phyloP scores from a whole-genome alignment of 148 eudicot species.

The Vaccinium macrocarpon region DNA sequence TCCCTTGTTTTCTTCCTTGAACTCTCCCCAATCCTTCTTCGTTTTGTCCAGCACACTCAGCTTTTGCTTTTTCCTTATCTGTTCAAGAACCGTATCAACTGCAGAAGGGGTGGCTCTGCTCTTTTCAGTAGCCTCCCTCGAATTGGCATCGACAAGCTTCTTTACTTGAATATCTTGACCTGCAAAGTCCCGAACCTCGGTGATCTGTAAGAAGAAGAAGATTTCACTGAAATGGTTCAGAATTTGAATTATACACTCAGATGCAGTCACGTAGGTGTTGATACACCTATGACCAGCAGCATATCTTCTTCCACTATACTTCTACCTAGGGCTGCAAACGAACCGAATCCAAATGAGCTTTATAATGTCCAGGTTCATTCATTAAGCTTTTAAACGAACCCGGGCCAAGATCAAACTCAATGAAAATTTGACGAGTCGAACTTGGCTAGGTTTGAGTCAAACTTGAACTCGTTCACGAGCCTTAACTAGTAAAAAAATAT shows the following conservation, averaged over 20 bases:
- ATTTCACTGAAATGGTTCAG: background rate
- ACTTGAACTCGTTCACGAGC: too few species aligned
- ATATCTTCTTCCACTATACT: too few species aligned
- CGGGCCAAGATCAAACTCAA: too few species aligned
- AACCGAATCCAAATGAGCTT: too few species aligned
- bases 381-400: too few species aligned
- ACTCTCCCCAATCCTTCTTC: constrained; percentile 97
- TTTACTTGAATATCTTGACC: constrained; percentile 76
- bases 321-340: too few species aligned
- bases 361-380: too few species aligned
- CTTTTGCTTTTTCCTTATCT: constrained; percentile 87
- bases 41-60: constrained; percentile 96
- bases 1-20: constrained; percentile 80
- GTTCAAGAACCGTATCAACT: constrained; percentile 84
- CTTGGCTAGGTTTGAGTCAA: too few species aligned
- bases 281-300: too few species aligned
- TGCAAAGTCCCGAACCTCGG: constrained; percentile 84
- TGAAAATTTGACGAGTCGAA: too few species aligned
- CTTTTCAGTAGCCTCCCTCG: constrained; percentile 59
- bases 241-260: background rate
- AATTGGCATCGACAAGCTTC: constrained; percentile 62
- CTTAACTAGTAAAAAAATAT: too few species aligned
- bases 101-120: constrained; percentile 72
- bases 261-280: background rate
- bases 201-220: constrained; percentile 47